A percentile compares a stretch with the other conserved stretches of the same genome.
These are phyloP conservation scores for Camelina sativa DNA, from an alignment of 345 rosid species.

Conservation along the genomic window DNA sequence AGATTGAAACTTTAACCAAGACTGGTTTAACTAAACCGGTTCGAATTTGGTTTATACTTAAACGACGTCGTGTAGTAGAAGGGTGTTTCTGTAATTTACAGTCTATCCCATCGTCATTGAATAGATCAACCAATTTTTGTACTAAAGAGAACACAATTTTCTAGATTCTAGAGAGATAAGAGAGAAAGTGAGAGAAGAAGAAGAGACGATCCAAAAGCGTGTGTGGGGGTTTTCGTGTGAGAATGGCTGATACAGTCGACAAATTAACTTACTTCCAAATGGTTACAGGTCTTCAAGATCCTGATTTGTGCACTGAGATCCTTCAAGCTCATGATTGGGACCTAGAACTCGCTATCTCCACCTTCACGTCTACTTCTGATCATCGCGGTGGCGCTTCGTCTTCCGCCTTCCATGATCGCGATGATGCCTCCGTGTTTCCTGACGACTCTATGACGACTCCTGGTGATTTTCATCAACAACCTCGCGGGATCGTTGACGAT, in stretches of 20 bases:
- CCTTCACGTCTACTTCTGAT: conserved; percentile 57
- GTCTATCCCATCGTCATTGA: conserved; percentile 22
- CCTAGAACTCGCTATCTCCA: conserved; percentile 95
- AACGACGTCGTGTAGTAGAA: background rate
- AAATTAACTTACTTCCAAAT: conserved; percentile 92
- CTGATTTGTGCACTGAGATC: conserved; percentile 90
- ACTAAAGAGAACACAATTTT: conserved; percentile 2
- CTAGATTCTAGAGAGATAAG: conserved; percentile 32
- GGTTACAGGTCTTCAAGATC: conserved; percentile 90
- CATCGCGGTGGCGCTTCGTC: conserved; percentile 38
- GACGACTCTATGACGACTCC: conserved; percentile 42
- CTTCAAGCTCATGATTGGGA: conserved; percentile 98
- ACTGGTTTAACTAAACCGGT: conserved; percentile 6
- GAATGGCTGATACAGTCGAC: conserved; percentile 85
- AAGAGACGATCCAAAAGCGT: conserved; percentile 30
- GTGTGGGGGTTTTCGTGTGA: conserved; percentile 23
- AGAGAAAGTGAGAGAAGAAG: conserved; percentile 9
- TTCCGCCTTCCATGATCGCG: conserved; percentile 19
- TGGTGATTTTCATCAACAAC: background rate
- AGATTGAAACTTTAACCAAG: background rate
- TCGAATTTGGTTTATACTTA: background rate
- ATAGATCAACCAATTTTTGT: conserved; percentile 32
- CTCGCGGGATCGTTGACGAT: conserved; percentile 29
- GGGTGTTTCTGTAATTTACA: conserved; percentile 5
- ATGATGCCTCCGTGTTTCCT: conserved; percentile 17